Conservation (phyloP, 1,284 basidiomycete genomes). For the Puccinia hordei region DNA sequence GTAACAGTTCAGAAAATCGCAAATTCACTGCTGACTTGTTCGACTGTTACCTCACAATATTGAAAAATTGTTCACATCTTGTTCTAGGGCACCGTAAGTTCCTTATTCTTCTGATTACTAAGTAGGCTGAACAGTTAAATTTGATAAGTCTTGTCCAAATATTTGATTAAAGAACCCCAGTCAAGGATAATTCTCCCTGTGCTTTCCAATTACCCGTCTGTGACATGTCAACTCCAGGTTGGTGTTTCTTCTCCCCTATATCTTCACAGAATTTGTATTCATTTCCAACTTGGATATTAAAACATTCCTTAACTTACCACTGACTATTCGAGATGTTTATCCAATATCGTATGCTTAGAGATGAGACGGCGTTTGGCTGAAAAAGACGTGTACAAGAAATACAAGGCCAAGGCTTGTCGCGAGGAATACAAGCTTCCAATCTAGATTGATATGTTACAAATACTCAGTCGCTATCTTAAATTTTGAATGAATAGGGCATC, state of each 20-base stretch:
- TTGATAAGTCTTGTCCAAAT: background rate
- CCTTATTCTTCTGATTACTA: background rate
- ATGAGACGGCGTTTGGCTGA: slow-evolving; percentile 1
- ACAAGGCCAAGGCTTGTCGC: slow-evolving; percentile 15
- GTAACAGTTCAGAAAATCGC: background rate
- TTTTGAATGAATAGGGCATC: background rate
- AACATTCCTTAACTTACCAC: background rate
- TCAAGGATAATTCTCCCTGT: slow-evolving; percentile 22
- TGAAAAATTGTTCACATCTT: background rate
- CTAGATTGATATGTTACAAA: background rate
- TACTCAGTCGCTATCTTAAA: background rate
- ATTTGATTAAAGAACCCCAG: background rate
- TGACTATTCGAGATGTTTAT: background rate
- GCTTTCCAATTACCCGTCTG: slow-evolving; percentile 44
- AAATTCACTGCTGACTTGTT: background rate
- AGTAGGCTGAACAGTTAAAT: background rate
- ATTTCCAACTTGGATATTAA: background rate
- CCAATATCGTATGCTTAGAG: background rate
- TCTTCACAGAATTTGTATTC: background rate
- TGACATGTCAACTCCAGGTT: slow-evolving; percentile 36
- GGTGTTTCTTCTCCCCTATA: background rate
- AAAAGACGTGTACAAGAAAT: slow-evolving; percentile 2
- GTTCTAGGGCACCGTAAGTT: background rate
- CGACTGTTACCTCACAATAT: background rate
- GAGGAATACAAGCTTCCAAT: slow-evolving; percentile 34